phyloP scores from a whole-genome alignment of 2,329 filamentous ascomycete species.

The Bipolaris bicolor region DNA sequence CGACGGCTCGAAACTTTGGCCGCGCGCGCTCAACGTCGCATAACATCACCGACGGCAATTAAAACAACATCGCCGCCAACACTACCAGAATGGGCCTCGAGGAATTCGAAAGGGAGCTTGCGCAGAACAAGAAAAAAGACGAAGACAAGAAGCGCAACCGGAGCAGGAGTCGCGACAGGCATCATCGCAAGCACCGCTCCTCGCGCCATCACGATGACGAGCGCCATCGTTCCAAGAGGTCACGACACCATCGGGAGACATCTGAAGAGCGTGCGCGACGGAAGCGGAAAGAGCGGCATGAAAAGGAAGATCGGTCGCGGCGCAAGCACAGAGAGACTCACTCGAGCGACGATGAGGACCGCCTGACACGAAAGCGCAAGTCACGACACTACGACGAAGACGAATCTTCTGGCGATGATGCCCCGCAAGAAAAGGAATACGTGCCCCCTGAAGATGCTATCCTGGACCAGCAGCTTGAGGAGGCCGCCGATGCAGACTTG shows the following conservation, averaged over 20 bases:
- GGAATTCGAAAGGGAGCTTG: constrained; percentile 80
- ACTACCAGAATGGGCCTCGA: constrained; percentile 61
- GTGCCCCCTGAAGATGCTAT: constrained; percentile 52
- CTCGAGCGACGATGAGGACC: constrained; percentile 45
- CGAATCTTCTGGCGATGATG: constrained; percentile 36
- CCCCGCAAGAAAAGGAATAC: constrained; percentile 54
- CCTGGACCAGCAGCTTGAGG: constrained; percentile 51
- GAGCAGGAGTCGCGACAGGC: constrained; percentile 50
- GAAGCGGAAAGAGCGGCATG: constrained; percentile 52
- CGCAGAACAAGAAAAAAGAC: constrained; percentile 66
- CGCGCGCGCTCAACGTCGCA: constrained; percentile 10
- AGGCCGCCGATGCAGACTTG: constrained; percentile 49
- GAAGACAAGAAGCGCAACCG: constrained; percentile 55
- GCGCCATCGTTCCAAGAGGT: constrained; percentile 68
- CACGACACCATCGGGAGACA: constrained; percentile 58
- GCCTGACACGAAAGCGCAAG: constrained; percentile 41
- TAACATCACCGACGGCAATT: not conserved
- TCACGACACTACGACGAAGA: constrained; percentile 44
- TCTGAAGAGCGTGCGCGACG: constrained; percentile 51
- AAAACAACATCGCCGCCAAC: not conserved
- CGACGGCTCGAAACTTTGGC: constrained; percentile 19
- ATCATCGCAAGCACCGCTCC: constrained; percentile 52
- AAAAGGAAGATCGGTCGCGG: constrained; percentile 42
- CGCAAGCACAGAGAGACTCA: constrained; percentile 40
- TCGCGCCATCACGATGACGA: constrained; percentile 55